Evolutionary conservation across 2,329 filamentous ascomycete species (phyloP), one percentile per base, ranked within the genome.

Genomic region (Neonectria magnoliae): DNA sequence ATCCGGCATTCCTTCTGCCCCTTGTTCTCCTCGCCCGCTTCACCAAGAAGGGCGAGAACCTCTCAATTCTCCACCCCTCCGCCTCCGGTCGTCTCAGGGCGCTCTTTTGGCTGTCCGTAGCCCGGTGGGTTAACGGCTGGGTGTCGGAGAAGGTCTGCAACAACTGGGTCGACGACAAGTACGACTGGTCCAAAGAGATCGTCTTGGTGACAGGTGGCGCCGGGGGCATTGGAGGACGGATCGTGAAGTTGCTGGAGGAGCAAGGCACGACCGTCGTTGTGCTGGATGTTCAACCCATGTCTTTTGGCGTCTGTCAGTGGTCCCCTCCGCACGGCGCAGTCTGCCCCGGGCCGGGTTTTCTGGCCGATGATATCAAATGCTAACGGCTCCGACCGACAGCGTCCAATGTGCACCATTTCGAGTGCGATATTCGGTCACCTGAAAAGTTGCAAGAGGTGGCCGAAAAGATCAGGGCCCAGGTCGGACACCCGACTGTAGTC

Each of bases 191-290:
- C 22, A 85, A 84, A 56, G 91, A 94, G 79, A 84, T 94, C 55
- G 89, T 92, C 3, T 81, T 94, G 47, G 84, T 94, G 20, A 94
- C 92, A 0, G 92, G 93, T 8, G 92, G 92, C 8, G 88, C 90
- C 45, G 87, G 88, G 60, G 92, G 92, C 0, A 93, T 95, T 72
- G 92, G 92, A 14, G 87, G 85, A 20, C 80, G 85, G 41, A 84
- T 93, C 3, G 91, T 91, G 14, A 83, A 84, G 68, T 76, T 90
- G 57, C 81, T 96, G n/a, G 89, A 88, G 0, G 86, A 89, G 75
- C 81, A 80, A 65, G 87, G 86, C 1, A 82, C 92, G 69, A 91
- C 87, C 68, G 90, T 94, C 36, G 90, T 90, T 0, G 89, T 94
- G 2, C 76, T 94, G 38, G 92, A 95, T 78, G 84, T 93, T 36